Evolutionary conservation across 2,329 filamentous ascomycete species (phyloP), one percentile per base, ranked within the genome.

Genomic region (Colletotrichum sublineola): DNA sequence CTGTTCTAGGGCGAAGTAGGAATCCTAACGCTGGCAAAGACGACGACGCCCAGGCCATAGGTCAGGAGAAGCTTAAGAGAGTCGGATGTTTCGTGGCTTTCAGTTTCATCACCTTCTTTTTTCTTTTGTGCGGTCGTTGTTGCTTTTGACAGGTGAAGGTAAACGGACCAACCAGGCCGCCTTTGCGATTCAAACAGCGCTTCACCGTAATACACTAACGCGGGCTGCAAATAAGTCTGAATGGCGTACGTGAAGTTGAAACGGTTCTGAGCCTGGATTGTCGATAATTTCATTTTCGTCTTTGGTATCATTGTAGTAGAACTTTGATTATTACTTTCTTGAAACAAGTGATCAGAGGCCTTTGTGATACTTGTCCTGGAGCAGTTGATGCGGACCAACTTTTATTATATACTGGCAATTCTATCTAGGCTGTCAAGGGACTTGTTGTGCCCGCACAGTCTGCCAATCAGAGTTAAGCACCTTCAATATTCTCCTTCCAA

Each of bases 81-180:
- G 40, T 48, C 50, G 57, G 63, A 44, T 68, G 68, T 71, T 71
- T 71, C 42, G 63, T 42, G 48, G 46, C 3, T 48, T 9, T 24
- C 9, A 12, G 12, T 48, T 48, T 20, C 8, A 24, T n/a, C 38
- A n/a, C 7, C 44, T 8, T 46, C 11, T 8, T n/a, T 3, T 46
- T 46, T 48, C 46, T 48, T 48, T 48, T 24, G 8, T n/a, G 46
- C n/a, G 20, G n/a, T n/a, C 61, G 44, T 46, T 18, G 14, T 42
- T 53, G 48, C 52, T 38, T n/a, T 56, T 18, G 53, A 20, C 8
- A 40, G 40, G 55, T n/a, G 20, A 40, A 15, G n/a, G 33, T 24
- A 24, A 24, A 57, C 15, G 18, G 20, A 40, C 14, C 55, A 42
- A 48, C 24, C n/a, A 55, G 24, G 15, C 48, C n/a, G 50, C 24